Evolutionary conservation across 305 asterid species (phyloP), one percentile per base, ranked within the genome.

Genomic region (Galium porrigens): DNA sequence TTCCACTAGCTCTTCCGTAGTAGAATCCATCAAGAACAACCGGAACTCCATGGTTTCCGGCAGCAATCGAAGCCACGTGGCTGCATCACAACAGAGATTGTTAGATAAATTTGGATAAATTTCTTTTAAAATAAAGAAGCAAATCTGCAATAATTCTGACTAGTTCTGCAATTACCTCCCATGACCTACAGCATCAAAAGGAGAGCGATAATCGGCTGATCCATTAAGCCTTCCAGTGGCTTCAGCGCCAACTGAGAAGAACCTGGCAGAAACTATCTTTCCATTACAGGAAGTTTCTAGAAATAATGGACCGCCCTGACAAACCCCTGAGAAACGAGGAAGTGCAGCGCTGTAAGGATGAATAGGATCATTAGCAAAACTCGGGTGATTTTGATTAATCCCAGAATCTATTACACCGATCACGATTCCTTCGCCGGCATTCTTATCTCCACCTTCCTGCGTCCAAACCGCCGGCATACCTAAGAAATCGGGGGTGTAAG

Each of bases 51-150:
- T 33, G 73, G 73, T 91, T 89, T 48, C 98, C 98, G 55, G 98
- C 95, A 20, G 95, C 95, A 39, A 85, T 92, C 57, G 96, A 85
- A 42, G 96, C 95, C 64, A 92, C 98, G 63, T 92, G 98, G 78
- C 98, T 89, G 79, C 74, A 78, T 60, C 63, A 69, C 0, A 27
- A 2, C 30, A 27, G 30, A 27, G 1, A 1, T 27, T 27, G 30
- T 27, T 27, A 27, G 30, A 63, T 55, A 8, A 3, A 17, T 36
- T 36, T 36, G 42, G 9, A 36, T 7, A 27, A 7, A 2, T 36
- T 1, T 4, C 1, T 7, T 6, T 36, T 6, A n/a, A n/a, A n/a
- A n/a, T n/a, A 36, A 36, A 36, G 1, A 36, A 36, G 5, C 6
- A 34, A 34, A 34, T 4, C 7, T 34, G 8, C 6, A 36, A 6